Conservation (phyloP, 164 flowering plant species). For the Annona squamosa region DNA sequence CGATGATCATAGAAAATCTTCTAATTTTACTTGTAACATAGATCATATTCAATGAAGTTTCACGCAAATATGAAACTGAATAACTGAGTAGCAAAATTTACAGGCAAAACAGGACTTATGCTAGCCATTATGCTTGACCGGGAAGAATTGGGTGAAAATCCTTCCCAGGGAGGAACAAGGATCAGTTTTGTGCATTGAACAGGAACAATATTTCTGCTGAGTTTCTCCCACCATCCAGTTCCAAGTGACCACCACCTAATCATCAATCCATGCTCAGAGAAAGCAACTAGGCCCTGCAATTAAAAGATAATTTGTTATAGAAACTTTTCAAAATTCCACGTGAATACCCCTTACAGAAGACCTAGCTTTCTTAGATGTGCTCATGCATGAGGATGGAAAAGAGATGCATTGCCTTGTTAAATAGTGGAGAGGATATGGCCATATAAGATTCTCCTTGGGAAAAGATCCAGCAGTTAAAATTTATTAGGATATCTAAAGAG, state of each 20-base stretch:
- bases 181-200: slow-evolving; percentile 90
- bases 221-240: slow-evolving; percentile 97
- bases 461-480: background rate
- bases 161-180: slow-evolving; percentile 97
- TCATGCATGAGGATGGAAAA: background rate
- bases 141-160: slow-evolving; percentile 78
- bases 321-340: background rate
- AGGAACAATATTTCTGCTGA: slow-evolving; percentile 68
- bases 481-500: background rate
- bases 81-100: slow-evolving; percentile 14
- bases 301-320: slow-evolving; percentile 4
- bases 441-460: background rate
- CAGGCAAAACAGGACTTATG: slow-evolving; percentile 48
- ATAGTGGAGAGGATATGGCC: background rate
- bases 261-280: slow-evolving; percentile 93
- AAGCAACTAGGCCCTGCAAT: slow-evolving; percentile 87
- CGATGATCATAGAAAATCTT: too few species aligned
- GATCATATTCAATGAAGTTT: background rate
- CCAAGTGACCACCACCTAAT: slow-evolving; percentile 99
- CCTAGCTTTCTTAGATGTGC: background rate
- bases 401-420: background rate
- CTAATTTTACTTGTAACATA: background rate
- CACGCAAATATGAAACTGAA: background rate
- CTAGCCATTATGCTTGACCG: slow-evolving; percentile 81
- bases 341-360: background rate